Evolutionary conservation across 2,329 filamentous ascomycete genomes (phyloP).

Genomic region (Fusarium globosum): DNA sequence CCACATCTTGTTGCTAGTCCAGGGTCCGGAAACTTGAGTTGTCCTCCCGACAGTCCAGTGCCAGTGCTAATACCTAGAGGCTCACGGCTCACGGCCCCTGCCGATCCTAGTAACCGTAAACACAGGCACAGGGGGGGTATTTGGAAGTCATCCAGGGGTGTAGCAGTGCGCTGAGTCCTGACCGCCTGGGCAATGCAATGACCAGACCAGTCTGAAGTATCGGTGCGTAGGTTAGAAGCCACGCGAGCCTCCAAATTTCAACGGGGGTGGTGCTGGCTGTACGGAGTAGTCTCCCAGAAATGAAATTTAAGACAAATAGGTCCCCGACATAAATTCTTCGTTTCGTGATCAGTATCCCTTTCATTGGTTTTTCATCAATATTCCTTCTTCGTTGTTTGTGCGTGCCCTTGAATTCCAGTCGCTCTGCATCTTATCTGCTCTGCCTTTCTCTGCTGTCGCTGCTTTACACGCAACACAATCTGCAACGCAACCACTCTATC

Average conservation of each 20-base stretch:
- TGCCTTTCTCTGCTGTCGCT: slow-evolving; percentile 23
- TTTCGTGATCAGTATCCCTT: slow-evolving; percentile 33
- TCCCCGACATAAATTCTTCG: slow-evolving; percentile 35
- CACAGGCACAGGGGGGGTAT: slow-evolving; percentile 36
- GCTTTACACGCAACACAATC: slow-evolving; percentile 30
- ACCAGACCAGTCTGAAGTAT: slow-evolving; percentile 33
- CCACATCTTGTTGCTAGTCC: slow-evolving; percentile 22
- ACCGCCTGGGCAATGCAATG: slow-evolving; percentile 39
- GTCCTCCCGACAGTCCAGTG: slow-evolving; percentile 21
- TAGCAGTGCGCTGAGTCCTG: slow-evolving; percentile 12
- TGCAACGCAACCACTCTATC: slow-evolving; percentile 29
- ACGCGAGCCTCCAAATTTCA: slow-evolving; percentile 39
- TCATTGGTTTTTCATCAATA: slow-evolving; percentile 31
- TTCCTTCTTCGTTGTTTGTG: slow-evolving; percentile 36
- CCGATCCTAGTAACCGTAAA: slow-evolving; percentile 43
- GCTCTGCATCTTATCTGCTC: slow-evolving; percentile 20
- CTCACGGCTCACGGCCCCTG: slow-evolving; percentile 41
- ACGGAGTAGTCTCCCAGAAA: slow-evolving; percentile 8
- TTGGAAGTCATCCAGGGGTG: slow-evolving; percentile 35
- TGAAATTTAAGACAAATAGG: slow-evolving; percentile 41
- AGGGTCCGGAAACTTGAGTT: slow-evolving; percentile 33
- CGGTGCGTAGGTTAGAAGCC: slow-evolving; percentile 30
- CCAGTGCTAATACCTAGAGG: slow-evolving; percentile 33
- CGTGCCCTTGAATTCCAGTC: slow-evolving; percentile 37
- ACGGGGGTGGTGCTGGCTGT: slow-evolving; percentile 14